These are phyloP conservation scores for Quercus dentata DNA, from an alignment of 306 rosid genomes.

Conservation along the genomic window DNA sequence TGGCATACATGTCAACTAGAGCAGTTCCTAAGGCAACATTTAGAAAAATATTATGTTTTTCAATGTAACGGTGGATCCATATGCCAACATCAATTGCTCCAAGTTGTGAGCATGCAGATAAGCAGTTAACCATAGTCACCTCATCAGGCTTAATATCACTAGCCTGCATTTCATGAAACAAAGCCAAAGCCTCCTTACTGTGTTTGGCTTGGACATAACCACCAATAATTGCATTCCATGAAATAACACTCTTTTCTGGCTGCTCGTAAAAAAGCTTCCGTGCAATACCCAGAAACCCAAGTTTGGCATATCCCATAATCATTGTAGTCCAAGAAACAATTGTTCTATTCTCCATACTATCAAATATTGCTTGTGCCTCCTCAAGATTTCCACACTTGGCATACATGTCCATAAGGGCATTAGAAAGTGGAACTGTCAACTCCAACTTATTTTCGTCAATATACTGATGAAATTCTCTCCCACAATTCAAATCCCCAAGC, in stretches of 20 bases:
- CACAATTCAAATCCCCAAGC: constrained; percentile 54
- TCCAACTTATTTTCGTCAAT: constrained; percentile 38
- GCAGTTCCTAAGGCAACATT: constrained; percentile 77
- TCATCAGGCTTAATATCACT: constrained; percentile 56
- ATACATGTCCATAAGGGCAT: constrained; percentile 82
- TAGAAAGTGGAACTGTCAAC: constrained; percentile 58
- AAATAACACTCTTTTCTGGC: constrained; percentile 69
- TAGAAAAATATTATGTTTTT: constrained; percentile 37
- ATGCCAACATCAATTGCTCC: constrained; percentile 81
- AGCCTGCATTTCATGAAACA: constrained; percentile 82
- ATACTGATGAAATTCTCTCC: constrained; percentile 48
- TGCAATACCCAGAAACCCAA: constrained; percentile 57
- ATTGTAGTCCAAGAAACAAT: constrained; percentile 74
- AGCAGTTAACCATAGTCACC: constrained; percentile 60
- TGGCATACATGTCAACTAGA: constrained; percentile 79
- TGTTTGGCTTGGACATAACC: constrained; percentile 73
- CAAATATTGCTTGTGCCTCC: constrained; percentile 49
- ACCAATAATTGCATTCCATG: constrained; percentile 85
- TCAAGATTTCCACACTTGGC: constrained; percentile 61
- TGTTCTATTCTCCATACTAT: constrained; percentile 51
- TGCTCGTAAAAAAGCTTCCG: constrained; percentile 43
- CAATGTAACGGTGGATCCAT: constrained; percentile 75
- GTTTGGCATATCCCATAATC: constrained; percentile 76
- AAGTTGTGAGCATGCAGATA: constrained; percentile 81
- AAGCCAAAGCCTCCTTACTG: constrained; percentile 66